A percentile compares a stretch with the other conserved stretches of the same genome.
These are phyloP conservation scores for Handroanthus guayacan DNA, from an alignment of 257 asterid species.

Conservation along the genomic window DNA sequence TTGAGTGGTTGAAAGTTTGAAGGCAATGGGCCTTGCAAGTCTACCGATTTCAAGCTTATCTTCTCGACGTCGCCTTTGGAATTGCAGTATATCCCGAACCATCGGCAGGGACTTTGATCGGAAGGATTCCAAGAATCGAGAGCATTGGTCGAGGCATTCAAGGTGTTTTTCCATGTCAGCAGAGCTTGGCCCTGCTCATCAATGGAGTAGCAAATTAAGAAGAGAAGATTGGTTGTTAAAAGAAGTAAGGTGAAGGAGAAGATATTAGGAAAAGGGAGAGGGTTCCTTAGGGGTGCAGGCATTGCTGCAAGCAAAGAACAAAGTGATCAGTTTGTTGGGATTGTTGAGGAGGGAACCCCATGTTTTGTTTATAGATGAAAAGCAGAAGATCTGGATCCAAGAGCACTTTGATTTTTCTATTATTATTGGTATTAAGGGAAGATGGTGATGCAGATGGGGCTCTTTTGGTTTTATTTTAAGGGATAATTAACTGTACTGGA, in stretches of 20 bases:
- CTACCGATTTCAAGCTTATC: slow-evolving; percentile 61
- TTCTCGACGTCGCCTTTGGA: slow-evolving; percentile 60
- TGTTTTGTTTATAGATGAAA: slow-evolving; percentile 77
- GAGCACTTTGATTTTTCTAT: slow-evolving; percentile 60
- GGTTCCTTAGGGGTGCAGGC: slow-evolving; percentile 58
- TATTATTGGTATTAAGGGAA: slow-evolving; percentile 49
- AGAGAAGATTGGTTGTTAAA: slow-evolving; percentile 40
- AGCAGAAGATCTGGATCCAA: slow-evolving; percentile 88
- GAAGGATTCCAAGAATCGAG: slow-evolving; percentile 66
- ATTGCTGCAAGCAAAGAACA: slow-evolving; percentile 54
- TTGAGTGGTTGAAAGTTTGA: slow-evolving; percentile 64
- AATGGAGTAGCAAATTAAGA: slow-evolving; percentile 55
- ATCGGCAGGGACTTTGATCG: slow-evolving; percentile 67
- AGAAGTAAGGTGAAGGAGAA: slow-evolving; percentile 33
- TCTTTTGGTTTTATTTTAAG: slow-evolving; percentile 45
- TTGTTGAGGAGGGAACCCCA: slow-evolving; percentile 71
- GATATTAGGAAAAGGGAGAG: slow-evolving; percentile 37
- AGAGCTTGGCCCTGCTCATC: slow-evolving; percentile 73
- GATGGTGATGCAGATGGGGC: slow-evolving; percentile 59
- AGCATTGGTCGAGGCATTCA: slow-evolving; percentile 50
- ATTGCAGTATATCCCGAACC: slow-evolving; percentile 83
- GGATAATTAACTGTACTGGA: slow-evolving; percentile 7
- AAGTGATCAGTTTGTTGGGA: slow-evolving; percentile 57
- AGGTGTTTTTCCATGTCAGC: slow-evolving; percentile 68
- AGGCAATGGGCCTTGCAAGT: slow-evolving; percentile 88